Evolutionary conservation across 2,329 filamentous ascomycete genomes (phyloP), one percentile per base, ranked within the genome.

Genomic region (Monosporascus sp.): DNA sequence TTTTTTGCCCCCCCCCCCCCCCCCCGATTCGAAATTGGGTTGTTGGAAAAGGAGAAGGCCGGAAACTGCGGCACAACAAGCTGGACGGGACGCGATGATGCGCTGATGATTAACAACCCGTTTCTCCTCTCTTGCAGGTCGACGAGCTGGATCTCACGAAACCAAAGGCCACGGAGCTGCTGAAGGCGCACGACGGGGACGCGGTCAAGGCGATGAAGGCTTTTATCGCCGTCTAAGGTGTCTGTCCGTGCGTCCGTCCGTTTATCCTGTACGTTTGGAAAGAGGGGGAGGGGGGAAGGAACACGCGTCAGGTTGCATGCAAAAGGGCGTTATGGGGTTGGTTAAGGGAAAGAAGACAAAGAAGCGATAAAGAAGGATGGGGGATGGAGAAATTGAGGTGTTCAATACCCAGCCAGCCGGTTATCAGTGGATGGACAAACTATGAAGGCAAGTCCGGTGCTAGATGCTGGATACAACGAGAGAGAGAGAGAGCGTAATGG

Each of bases 131-230:
- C 5, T 15, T 6, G 49, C 18, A 85, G 84, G 76, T 88, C 14
- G 83, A 88, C 47, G 80, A 92, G 67, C 77, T 92, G 35, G 88
- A 93, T 56, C 66, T 93, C 37, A 72, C 81, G 1, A 91, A 89
- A 69, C 61, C 73, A 2, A 90, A 85, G 68, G 89, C 87, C 2
- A 91, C 85, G 2, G 89, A 93, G 55, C 69, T 93, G 49, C 76
- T 94, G 5, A 86, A 84, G 68, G 75, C 79, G 5, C 77, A 91
- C 62, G 87, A 90, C 48, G 89, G 88, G 3, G 79, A 90, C 64
- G 81, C 80, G 2, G 76, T 85, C 39, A 78, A 81, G 68, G 88
- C 88, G 1, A 80, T 93, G 75, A 78, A 71, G 54, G 82, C 83
- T 0, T 90, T 70, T 52, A 64, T 77, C 17, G 51, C 60, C 5